Base-by-base conservation (phyloP, 495 filamentous ascomycete species). In the Sordaria brevicollis region DNA sequence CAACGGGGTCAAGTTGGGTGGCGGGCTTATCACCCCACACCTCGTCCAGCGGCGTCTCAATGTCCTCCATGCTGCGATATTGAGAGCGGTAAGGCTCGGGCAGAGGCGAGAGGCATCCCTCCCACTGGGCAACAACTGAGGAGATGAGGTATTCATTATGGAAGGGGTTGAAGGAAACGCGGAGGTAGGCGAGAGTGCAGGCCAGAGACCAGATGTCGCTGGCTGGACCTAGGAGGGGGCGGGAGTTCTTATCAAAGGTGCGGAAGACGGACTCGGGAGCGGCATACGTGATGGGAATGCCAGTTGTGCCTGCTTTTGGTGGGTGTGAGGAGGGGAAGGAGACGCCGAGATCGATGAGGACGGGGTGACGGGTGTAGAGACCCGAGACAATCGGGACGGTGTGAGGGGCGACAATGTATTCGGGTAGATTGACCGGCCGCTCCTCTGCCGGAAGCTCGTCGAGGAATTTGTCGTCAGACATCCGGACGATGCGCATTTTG, bases 331-430 rank as follows among this genome's bases (percentile, higher is more conserved):
- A 9, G 13, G 57, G 54, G 35, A 74, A 79, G 0, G 78, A 73
- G 25, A 78, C 70, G 0, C 77, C 77, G 62, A 78, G 76, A 65
- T 80, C 78, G 17, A 74, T 66, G 11, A 80, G 62, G 49, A 72
- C 70, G 10, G 77, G 70, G 0, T 74, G 29, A 15, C 68, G 70
- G 0, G 67, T 67, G 69, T 69, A 68, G 31, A 69, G 19, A 0
- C 69, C 74, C 3, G 49, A 21, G 1, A 19, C 70, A 66, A 37
- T 70, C 0, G 9, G 5, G 2, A 69, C 1, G 3, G 65, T 33
- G 7, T n/a, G n/a, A n/a, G 65, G 36, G 15, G 13, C 2, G 11
- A 80, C 74, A 17, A 72, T 41, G 41, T 77, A 76, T n/a, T 74
- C 38, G 2, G 78, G 78, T 0, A 78, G 70, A 1, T 17, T 57